Base-by-base conservation (phyloP, 768 basidiomycete genomes). In the Tricholoma hemisulphureum region DNA sequence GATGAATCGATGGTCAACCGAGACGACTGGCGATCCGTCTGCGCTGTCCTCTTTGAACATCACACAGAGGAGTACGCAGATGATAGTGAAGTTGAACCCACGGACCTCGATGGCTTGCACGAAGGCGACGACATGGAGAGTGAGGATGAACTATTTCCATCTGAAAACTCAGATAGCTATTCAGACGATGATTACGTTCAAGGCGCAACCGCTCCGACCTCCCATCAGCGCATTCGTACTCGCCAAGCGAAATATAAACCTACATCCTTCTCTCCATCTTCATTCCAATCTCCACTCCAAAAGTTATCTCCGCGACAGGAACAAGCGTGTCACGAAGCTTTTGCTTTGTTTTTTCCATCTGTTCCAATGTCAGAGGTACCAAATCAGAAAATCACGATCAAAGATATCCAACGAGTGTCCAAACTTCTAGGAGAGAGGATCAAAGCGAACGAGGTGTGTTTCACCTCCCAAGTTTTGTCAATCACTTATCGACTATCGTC, bases 1-100 rank as follows among this genome's bases (percentile, higher is more conserved):
- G 65, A 63, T 29, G 73, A 68, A 13, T 69, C 70, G 26, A 68
- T 72, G 43, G 81, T 94, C 23, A 82, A 78, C 61, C 74, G 78
- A 50, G 83, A 85, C 26, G 91, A 93, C 66, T 94, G 89, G 88
- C 81, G 88, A 34, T 80, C 89, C 11, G 88, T 94, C 4, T 93
- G 91, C 67, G 84, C 87, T 9, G 87, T 87, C 4, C 73, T 94
- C 11, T 75, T 93, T 4, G 87, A 84, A 58, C 73, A 72, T 45
- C 71, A 60, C 51, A 55, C 58, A 37, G 71, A 69, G 20, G 72
- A 69, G 35, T 67, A 63, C 53, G 62, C 60, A 56, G 63, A 51
- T 29, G 69, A 70, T 18, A 67, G 68, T 41, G 72, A 58, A 43
- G 61, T 60, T 9, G 69, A 59, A 13, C 68, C 71, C 26, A 56